phyloP scores from a whole-genome alignment of 352 stramenopile genomes.

The Phytophthora palmivora region DNA sequence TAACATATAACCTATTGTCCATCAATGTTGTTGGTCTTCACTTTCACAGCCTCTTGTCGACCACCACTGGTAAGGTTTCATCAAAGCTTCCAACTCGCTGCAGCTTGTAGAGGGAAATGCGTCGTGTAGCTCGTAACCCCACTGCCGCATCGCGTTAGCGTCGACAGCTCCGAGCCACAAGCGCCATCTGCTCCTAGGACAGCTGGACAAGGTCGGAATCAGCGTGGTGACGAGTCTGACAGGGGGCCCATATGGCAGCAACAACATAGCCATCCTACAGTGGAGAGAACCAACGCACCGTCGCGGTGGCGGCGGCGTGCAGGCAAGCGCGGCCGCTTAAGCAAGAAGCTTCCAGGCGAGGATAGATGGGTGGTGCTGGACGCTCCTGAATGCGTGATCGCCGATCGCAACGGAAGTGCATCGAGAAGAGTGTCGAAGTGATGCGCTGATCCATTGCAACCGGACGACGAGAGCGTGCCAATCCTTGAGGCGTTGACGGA shows the following conservation, averaged over 20 bases:
- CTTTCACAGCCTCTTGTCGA: slow-evolving; percentile 5
- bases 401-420: slow-evolving; percentile 3
- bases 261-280: slow-evolving; percentile 16
- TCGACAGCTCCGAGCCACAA: slow-evolving; percentile 22
- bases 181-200: slow-evolving; percentile 31
- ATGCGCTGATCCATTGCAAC: slow-evolving; percentile 31
- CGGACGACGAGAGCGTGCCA: slow-evolving; percentile 15
- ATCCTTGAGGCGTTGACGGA: slow-evolving; percentile 19
- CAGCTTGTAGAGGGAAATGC: background rate
- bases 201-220: slow-evolving; percentile 47
- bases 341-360: background rate
- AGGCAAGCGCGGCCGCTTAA: too few relatives aligned
- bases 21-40: slow-evolving; percentile 9
- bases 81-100: too few relatives aligned
- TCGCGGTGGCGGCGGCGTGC: background rate
- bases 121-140: slow-evolving; percentile 2
- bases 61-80: background rate
- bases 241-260: slow-evolving; percentile 34
- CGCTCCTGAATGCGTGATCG: slow-evolving; percentile 11
- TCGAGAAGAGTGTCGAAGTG: slow-evolving; percentile 26
- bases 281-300: slow-evolving; percentile 20
- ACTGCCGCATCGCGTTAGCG: slow-evolving; percentile 35
- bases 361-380: slow-evolving; percentile 6
- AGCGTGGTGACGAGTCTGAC: slow-evolving; percentile 23
- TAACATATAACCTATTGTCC: slow-evolving; percentile 71